These are phyloP conservation scores for Xylaria sp. DNA, from an alignment of 2,329 filamentous ascomycete genomes.

Conservation along the genomic window DNA sequence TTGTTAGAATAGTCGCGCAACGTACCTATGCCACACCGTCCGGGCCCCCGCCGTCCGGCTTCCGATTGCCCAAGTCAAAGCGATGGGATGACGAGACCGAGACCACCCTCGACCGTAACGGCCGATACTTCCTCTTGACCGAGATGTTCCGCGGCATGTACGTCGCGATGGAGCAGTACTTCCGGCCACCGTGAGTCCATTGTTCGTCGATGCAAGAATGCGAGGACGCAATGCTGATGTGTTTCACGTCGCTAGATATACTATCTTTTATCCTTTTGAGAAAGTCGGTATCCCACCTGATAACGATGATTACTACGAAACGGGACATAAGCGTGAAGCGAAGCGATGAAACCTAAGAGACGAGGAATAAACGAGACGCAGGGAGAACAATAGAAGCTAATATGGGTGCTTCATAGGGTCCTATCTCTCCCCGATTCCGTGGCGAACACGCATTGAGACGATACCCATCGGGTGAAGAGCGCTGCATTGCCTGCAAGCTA, in stretches of 20 bases:
- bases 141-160: slow-evolving; percentile 99
- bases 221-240: slow-evolving; percentile 22
- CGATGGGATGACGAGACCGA: slow-evolving; percentile 85
- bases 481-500: slow-evolving; percentile 99
- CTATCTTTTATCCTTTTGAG: slow-evolving; percentile 98
- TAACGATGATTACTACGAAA: background rate
- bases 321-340: background rate
- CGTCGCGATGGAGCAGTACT: slow-evolving; percentile 96
- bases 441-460: slow-evolving; percentile 96
- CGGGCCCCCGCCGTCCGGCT: slow-evolving; percentile 81
- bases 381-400: slow-evolving; percentile 35
- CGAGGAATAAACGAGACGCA: slow-evolving; percentile 29
- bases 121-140: slow-evolving; percentile 93
- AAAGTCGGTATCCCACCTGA: slow-evolving; percentile 67
- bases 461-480: slow-evolving; percentile 97
- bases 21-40: slow-evolving; percentile 72
- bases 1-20: slow-evolving; percentile 49
- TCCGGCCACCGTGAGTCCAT: slow-evolving; percentile 85
- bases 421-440: slow-evolving; percentile 96
- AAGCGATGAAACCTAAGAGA: background rate
- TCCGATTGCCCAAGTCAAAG: slow-evolving; percentile 77
- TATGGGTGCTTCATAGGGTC: slow-evolving; percentile 65
- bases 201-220: background rate
- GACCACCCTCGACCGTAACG: slow-evolving; percentile 80
- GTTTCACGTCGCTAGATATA: slow-evolving; percentile 73